Evolutionary conservation across 1,284 basidiomycete genomes (phyloP).

Genomic region (Polyporus tsugae): DNA sequence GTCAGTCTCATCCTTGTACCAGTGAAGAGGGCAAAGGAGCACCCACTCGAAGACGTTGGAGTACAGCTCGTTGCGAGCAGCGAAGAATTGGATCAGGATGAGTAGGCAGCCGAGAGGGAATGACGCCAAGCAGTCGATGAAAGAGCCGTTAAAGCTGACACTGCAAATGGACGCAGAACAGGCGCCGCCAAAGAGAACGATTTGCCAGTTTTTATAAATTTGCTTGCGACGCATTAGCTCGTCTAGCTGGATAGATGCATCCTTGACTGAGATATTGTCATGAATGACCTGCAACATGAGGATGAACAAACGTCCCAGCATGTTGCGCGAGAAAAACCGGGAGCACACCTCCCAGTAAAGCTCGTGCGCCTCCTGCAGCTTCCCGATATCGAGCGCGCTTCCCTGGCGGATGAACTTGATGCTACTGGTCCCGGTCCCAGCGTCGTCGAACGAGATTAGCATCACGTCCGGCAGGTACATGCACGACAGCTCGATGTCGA

Average conservation of each 20-base stretch:
- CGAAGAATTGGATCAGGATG: conserved; percentile 78
- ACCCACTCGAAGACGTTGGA: conserved; percentile 86
- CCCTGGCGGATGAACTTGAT: conserved; percentile 87
- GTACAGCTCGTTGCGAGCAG: conserved; percentile 84
- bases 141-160: conserved; percentile 77
- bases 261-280: conserved; percentile 84
- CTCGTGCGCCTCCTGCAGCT: conserved; percentile 79
- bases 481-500: conserved; percentile 86
- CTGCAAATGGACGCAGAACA: conserved; percentile 85
- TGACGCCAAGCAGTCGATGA: conserved; percentile 81
- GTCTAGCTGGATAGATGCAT: conserved; percentile 80
- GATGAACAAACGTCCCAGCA: not conserved
- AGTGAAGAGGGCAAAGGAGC: not conserved
- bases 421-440: conserved; percentile 84
- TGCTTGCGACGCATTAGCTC: conserved; percentile 76
- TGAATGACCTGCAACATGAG: conserved; percentile 74
- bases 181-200: conserved; percentile 81
- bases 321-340: no score
- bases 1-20: not conserved
- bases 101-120: conserved; percentile 87
- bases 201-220: conserved; percentile 71
- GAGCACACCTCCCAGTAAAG: conserved; percentile 81
- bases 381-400: conserved; percentile 79
- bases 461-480: conserved; percentile 90
- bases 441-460: conserved; percentile 86